These are phyloP conservation scores for Capsicum chinense DNA, from an alignment of 257 asterid genomes.

Conservation along the genomic window DNA sequence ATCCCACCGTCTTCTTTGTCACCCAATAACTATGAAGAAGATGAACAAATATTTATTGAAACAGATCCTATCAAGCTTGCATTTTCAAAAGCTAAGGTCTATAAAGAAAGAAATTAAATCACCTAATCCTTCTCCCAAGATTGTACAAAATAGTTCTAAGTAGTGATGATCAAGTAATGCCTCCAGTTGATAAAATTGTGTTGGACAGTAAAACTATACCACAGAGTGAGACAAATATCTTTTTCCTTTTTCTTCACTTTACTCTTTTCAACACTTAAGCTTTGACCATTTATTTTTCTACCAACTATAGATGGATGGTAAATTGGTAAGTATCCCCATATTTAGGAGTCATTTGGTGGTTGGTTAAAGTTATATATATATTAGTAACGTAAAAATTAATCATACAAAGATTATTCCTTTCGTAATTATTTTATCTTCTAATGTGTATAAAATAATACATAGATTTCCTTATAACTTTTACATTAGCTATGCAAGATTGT, in stretches of 20 bases:
- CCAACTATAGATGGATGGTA: neutral
- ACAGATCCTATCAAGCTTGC: constrained; percentile 38
- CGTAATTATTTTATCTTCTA: too few species aligned
- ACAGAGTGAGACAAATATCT: neutral
- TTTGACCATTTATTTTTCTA: neutral
- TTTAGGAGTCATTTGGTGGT: too few species aligned
- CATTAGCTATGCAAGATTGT: too few species aligned
- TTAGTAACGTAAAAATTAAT: too few species aligned
- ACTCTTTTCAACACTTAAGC: too few species aligned
- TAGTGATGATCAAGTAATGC: neutral
- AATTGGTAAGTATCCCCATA: too few species aligned
- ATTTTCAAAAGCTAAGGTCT: constrained; percentile 66
- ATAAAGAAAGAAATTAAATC: constrained; percentile 41
- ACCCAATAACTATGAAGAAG: too few species aligned
- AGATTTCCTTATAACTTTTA: too few species aligned
- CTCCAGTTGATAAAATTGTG: constrained; percentile 38
- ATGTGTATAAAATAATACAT: too few species aligned
- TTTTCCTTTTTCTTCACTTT: neutral
- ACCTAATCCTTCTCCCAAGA: constrained; percentile 41
- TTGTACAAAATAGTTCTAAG: constrained; percentile 17
- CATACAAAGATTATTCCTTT: too few species aligned
- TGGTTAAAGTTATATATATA: too few species aligned
- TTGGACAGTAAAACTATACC: constrained; percentile 30
- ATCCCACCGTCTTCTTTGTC: constrained; percentile 40
- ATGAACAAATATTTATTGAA: too few species aligned